phyloP scores from a whole-genome alignment of 2,329 filamentous ascomycete species.

The Magnaporthiopsis poae region DNA sequence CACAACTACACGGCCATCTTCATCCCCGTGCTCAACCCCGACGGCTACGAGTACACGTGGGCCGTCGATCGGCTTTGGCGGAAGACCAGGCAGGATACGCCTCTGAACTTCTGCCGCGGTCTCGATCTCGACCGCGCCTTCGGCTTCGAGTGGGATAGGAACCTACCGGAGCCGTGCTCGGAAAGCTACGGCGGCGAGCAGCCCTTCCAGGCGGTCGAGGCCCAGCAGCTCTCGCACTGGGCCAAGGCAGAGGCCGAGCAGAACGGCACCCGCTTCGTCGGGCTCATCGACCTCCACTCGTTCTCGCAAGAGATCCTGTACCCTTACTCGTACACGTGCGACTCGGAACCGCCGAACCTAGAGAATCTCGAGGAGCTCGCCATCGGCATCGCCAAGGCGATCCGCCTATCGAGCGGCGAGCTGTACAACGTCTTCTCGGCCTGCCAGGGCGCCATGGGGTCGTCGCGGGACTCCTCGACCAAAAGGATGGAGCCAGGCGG shows the following conservation, averaged over 20 bases:
- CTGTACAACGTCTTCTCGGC: constrained; percentile 70
- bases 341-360: constrained; percentile 65
- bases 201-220: constrained; percentile 76
- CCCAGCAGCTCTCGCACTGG: constrained; percentile 68
- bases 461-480: constrained; percentile 17
- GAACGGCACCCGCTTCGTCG: constrained; percentile 67
- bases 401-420: constrained; percentile 69
- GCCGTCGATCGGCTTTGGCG: constrained; percentile 85
- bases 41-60: constrained; percentile 93
- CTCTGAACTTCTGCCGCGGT: constrained; percentile 71
- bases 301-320: constrained; percentile 94
- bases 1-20: constrained; percentile 80
- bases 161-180: constrained; percentile 70
- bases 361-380: constrained; percentile 90
- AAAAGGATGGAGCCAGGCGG: constrained; percentile 61
- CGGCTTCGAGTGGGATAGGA: constrained; percentile 71
- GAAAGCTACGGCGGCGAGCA: constrained; percentile 78
- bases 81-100: constrained; percentile 81
- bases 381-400: constrained; percentile 77
- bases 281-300: constrained; percentile 80
- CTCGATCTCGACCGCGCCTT: constrained; percentile 84
- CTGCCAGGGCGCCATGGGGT: constrained; percentile 64
- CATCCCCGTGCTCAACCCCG: constrained; percentile 80
- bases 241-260: constrained; percentile 64
- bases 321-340: constrained; percentile 81